Base-by-base conservation (phyloP, 306 rosid genomes). In the Psophocarpus tetragonolobus region DNA sequence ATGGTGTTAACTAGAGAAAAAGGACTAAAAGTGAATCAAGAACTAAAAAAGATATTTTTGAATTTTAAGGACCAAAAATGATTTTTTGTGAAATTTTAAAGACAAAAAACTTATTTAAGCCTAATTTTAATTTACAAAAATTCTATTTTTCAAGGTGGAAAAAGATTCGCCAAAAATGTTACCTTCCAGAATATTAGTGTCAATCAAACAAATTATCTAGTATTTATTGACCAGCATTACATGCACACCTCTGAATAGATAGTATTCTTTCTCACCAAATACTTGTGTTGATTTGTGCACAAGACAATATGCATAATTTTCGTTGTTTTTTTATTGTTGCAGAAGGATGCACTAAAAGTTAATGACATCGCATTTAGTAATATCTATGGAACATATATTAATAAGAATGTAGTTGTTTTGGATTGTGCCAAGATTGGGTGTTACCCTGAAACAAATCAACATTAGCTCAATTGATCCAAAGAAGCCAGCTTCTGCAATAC, bases 341-440 rank as follows among this genome's bases (percentile, higher is more conserved):
- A 80, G 84, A 2, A 1, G 0, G 0, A 14, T 0, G 87, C 85
- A 38, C 1, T 76, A 13, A 58, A 66, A 57, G 80, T 84, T 63
- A 84, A 80, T 47, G 24, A 84, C 11, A 41, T 84, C 3, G 60
- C 70, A 69, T 81, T 81, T 32, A 81, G 17, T n/a, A 63, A 81
- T 60, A 68, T 84, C 4, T 6, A 56, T 10, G 87, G 87, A 47
- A 76, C 85, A 48, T 27, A 64, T 36, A 29, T 1, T 14, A 3
- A 42, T 18, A 73, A 75, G 7, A 47, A 73, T 5, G 73, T 76
- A 6, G 56, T 84, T 17, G 51, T 64, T 3, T 10, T 84, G 32
- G 80, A 84, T 32, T 84, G 87, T 71, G 84, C 82, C 5, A 5
- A 35, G 10, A 65, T 75, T 1, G 79, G 82, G 14, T 84, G 87